Evolutionary conservation across 148 eudicot genomes (phyloP).

Genomic region (Polygonum aviculare): DNA sequence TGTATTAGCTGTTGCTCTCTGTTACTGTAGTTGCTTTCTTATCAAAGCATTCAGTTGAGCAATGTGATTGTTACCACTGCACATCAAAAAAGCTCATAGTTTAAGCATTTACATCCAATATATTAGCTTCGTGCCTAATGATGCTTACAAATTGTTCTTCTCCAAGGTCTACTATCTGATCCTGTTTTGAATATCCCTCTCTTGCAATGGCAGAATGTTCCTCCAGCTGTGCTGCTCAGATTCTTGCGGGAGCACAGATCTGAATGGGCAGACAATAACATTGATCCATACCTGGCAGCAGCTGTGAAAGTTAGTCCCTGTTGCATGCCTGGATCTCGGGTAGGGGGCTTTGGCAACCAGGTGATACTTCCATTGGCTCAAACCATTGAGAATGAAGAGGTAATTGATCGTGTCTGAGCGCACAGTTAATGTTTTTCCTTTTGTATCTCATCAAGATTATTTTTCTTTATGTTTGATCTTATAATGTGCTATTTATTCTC

Average conservation of each 20-base stretch:
- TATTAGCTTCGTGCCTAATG: background rate
- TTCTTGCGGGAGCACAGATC: constrained; percentile 93
- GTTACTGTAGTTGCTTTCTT: background rate
- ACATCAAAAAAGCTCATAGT: background rate
- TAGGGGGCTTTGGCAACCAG: constrained; percentile 76
- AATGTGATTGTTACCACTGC: background rate
- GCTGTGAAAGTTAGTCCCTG: constrained; percentile 87
- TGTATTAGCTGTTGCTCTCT: background rate
- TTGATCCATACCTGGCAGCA: constrained; percentile 85
- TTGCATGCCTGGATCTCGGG: constrained; percentile 63
- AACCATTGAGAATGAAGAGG: constrained; percentile 96
- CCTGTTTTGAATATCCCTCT: background rate
- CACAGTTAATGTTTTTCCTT: background rate
- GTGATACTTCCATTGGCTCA: constrained; percentile 91
- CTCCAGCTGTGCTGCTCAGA: constrained; percentile 86
- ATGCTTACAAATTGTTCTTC: background rate
- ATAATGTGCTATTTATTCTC: constrained; percentile 1
- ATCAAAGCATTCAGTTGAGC: background rate
- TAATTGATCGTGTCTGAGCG: constrained; percentile 6
- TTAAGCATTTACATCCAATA: background rate
- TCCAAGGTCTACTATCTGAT: background rate
- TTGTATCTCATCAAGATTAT: background rate
- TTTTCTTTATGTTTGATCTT: background rate
- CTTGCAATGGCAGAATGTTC: constrained; percentile 65
- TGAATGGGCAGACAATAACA: constrained; percentile 93